Conservation (phyloP, 176 grass and related monocot genomes). For the Lolium rigidum region DNA sequence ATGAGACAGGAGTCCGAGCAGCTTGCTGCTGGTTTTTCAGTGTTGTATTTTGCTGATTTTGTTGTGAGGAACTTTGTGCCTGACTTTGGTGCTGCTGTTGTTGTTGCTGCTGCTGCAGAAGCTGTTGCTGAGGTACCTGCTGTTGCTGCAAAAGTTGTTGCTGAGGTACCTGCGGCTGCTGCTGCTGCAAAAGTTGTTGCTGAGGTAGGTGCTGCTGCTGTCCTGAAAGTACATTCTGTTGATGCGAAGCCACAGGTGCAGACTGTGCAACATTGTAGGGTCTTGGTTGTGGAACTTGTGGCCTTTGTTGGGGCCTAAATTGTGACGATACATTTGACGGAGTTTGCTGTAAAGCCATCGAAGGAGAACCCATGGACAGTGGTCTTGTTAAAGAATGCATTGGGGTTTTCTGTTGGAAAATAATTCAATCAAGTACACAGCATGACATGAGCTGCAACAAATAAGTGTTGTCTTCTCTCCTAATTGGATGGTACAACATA, state of each 20-base stretch:
- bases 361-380: constrained; percentile 63
- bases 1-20: constrained; percentile 55
- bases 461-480: neutral
- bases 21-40: constrained; percentile 67
- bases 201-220: constrained; percentile 61
- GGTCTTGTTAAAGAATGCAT: constrained; percentile 64
- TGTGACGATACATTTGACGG: constrained; percentile 52
- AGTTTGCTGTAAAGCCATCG: constrained; percentile 55
- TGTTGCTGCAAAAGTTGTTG: constrained; percentile 19
- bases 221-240: constrained; percentile 62
- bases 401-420: constrained; percentile 65
- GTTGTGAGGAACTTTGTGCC: constrained; percentile 46
- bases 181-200: constrained; percentile 44
- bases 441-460: constrained; percentile 24
- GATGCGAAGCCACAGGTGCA: constrained; percentile 45
- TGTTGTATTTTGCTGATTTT: constrained; percentile 53
- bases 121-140: neutral
- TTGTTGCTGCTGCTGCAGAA: neutral
- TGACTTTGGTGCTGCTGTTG: constrained; percentile 38
- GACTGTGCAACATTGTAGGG: constrained; percentile 56
- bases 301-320: constrained; percentile 75
- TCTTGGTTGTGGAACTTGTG: constrained; percentile 76
- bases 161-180: constrained; percentile 54
- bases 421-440: constrained; percentile 37
- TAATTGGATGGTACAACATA: constrained; percentile 8